Conservation (phyloP, 2,329 filamentous ascomycete species). For the Colletotrichum ledebouriae region DNA sequence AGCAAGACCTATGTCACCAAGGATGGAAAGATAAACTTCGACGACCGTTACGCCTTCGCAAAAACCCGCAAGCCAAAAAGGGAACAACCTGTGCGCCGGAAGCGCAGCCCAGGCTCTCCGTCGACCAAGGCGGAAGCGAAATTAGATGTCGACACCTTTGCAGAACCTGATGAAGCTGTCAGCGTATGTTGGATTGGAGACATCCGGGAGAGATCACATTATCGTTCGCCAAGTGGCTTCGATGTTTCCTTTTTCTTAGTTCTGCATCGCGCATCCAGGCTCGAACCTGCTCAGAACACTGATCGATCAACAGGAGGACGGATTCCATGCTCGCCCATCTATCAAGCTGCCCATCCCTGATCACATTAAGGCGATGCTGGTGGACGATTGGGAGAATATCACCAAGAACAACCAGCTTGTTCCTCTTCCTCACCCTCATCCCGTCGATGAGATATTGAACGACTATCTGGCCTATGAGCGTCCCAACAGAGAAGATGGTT, state of each 20-base stretch:
- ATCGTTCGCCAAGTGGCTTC: conserved; percentile 30
- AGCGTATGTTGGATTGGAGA: conserved; percentile 3
- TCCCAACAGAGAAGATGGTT: conserved; percentile 73
- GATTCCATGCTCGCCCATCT: conserved; percentile 85
- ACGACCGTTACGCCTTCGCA: conserved; percentile 12
- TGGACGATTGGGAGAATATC: conserved; percentile 99
- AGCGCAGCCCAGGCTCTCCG: conserved; percentile 1
- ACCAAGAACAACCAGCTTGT: conserved; percentile 95
- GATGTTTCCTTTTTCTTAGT: conserved; percentile 1
- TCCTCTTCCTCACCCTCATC: conserved; percentile 81
- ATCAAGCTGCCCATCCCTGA: conserved; percentile 91
- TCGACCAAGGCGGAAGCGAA: background rate
- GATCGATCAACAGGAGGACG: conserved; percentile 77
- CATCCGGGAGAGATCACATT: background rate
- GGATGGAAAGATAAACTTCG: conserved; percentile 28
- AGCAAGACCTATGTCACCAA: conserved; percentile 25
- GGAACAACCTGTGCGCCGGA: conserved; percentile 18
- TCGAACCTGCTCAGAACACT: background rate
- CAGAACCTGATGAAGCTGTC: background rate
- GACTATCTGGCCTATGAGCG: conserved; percentile 82
- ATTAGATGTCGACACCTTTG: background rate
- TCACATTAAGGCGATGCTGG: conserved; percentile 88
- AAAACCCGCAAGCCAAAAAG: conserved; percentile 12
- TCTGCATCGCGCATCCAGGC: background rate
- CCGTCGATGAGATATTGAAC: conserved; percentile 82